Conservation (phyloP, 768 basidiomycete genomes). For the Rhodosporidiobolus sp. region DNA sequence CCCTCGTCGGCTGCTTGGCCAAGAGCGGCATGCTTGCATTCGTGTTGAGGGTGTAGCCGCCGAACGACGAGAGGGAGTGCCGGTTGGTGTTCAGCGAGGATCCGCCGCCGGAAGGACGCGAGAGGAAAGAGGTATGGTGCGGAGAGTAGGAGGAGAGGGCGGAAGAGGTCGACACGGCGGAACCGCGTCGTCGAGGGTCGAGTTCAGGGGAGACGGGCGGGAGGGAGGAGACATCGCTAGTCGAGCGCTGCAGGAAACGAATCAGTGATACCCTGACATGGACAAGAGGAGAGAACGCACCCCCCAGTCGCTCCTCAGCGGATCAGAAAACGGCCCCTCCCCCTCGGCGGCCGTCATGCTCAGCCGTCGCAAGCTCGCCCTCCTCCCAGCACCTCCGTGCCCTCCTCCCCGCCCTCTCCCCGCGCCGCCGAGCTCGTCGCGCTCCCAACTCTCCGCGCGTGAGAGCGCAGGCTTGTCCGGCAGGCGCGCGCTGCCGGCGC, state of each 20-base stretch:
- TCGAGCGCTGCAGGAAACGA: background rate
- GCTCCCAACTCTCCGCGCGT: conserved; percentile 6
- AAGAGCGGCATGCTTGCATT: conserved; percentile 29
- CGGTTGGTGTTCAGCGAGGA: background rate
- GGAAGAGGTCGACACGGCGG: conserved; percentile 24
- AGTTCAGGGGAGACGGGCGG: background rate
- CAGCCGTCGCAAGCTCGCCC: background rate
- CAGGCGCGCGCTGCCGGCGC: background rate
- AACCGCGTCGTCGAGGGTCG: conserved; percentile 7
- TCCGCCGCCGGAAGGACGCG: background rate
- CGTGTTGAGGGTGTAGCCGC: conserved; percentile 23
- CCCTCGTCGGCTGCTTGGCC: background rate
- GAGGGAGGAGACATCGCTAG: background rate
- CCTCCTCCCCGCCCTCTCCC: background rate
- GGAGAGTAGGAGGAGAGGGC: conserved; percentile 6
- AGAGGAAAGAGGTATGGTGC: background rate
- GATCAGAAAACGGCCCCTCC: conserved; percentile 19
- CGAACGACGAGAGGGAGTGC: conserved; percentile 22
- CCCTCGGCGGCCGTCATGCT: background rate
- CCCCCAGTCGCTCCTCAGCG: background rate
- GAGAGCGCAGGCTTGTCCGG: background rate
- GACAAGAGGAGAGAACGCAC: background rate
- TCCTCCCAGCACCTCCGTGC: background rate
- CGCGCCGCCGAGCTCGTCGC: background rate
- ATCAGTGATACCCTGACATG: background rate